Base-by-base conservation (phyloP, 176 grass and related monocot species). In the Musa beccarii region DNA sequence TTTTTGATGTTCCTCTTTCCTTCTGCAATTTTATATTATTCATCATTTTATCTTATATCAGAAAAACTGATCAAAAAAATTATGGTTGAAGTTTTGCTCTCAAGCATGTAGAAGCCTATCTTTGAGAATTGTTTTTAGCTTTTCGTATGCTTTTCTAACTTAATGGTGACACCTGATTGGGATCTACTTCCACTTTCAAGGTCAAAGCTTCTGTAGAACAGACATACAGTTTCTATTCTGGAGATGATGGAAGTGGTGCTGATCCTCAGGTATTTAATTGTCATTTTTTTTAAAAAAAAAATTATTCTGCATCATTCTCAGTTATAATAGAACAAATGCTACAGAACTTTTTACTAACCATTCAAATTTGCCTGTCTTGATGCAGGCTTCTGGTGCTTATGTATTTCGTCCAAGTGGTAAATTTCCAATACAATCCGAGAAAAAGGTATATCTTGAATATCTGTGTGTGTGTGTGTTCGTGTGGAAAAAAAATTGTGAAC, bases 301-400 rank as follows among this genome's bases (percentile, higher is more conserved):
- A 0, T 75, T 56, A 13, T 64, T 68, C 10, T 55, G 34, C 64
- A 43, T 11, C 19, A 51, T 14, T 74, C 34, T 53, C 75, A 15
- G n/a, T 51, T 22, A 55, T 34, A 1, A 57, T 51, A 54, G 51
- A 15, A 21, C 15, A 68, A 9, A 68, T 64, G 28, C 34, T 43
- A 75, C 21, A 53, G 1, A 5, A 70, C 8, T 51, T 5, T 77
- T 29, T 55, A 70, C 25, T 14, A 23, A 62, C 64, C 71, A 59
- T 53, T 67, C 72, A 66, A 52, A 22, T 34, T 65, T 67, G 10
- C 54, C 52, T 80, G 29, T 34, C 59, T 74, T 67, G 50, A 52
- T 83, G 54, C 73, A 87, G 85, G 81, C 85, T 2, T 87, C 85
- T 68, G 85, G 85, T 73, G 85, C 85, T 71, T 87, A 87, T 83